Conservation (phyloP, 257 asterid species). For the Voacanga thouarsii region DNA sequence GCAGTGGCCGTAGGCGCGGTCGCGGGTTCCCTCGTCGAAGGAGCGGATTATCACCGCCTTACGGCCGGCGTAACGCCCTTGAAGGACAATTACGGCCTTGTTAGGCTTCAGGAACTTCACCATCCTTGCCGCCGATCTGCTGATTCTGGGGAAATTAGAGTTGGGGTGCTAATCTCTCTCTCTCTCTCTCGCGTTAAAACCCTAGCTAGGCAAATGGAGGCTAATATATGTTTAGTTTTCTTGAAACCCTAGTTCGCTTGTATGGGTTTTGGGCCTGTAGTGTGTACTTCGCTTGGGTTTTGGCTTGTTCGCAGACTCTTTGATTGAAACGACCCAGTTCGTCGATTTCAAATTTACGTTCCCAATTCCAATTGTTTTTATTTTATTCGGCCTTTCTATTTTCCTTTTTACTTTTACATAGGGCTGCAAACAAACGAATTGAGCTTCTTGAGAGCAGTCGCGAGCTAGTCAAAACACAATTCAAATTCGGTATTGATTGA, state of each 20-base stretch:
- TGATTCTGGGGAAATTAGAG: not conserved
- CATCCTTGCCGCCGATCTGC: constrained; percentile 15
- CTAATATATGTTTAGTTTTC: not conserved
- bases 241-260: constrained; percentile 1
- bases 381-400: too few relatives aligned
- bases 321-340: not conserved
- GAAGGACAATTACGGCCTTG: constrained; percentile 35
- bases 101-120: constrained; percentile 36
- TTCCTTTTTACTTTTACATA: too few relatives aligned
- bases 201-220: not conserved
- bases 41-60: constrained; percentile 36
- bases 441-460: too few relatives aligned
- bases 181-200: not conserved
- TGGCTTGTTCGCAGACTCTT: not conserved
- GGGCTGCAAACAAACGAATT: too few relatives aligned
- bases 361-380: too few relatives aligned
- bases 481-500: too few relatives aligned
- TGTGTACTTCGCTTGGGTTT: not conserved
- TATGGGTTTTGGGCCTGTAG: not conserved
- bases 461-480: too few relatives aligned
- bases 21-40: constrained; percentile 43
- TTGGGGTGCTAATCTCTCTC: not conserved
- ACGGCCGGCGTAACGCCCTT: constrained; percentile 38
- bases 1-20: constrained; percentile 42
- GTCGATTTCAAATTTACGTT: not conserved